phyloP scores from a whole-genome alignment of 1,284 basidiomycete species.

The Cryptococcus sp. region DNA sequence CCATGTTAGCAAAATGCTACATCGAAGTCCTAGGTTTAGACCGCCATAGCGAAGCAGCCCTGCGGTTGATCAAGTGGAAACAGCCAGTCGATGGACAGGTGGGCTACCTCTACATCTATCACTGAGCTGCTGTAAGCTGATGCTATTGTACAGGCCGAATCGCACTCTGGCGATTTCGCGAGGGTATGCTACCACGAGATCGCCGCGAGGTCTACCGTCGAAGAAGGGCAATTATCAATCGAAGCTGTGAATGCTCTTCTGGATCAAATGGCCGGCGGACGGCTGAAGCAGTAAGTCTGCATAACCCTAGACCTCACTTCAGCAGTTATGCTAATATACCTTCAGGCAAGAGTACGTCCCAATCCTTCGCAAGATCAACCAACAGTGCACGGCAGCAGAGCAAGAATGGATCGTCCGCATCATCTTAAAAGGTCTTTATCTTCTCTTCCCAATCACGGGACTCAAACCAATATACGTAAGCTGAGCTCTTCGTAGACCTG shows the following conservation, averaged over 20 bases:
- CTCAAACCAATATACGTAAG: no score
- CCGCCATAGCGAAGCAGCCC: conserved; percentile 72
- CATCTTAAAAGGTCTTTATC: conserved; percentile 73
- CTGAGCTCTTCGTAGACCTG: conserved; percentile 43
- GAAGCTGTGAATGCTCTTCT: conserved; percentile 77
- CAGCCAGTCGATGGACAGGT: conserved; percentile 59
- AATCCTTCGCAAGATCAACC: conserved; percentile 73
- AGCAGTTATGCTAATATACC: background rate
- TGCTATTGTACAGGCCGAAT: conserved; percentile 10
- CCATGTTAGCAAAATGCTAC: conserved; percentile 83
- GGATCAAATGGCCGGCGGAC: conserved; percentile 62
- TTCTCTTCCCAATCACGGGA: background rate
- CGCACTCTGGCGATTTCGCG: conserved; percentile 74
- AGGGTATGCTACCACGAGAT: conserved; percentile 81
- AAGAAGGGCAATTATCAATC: conserved; percentile 70
- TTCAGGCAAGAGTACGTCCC: conserved; percentile 71
- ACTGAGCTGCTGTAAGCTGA: background rate
- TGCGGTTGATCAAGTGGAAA: conserved; percentile 85
- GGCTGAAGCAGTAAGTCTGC: conserved; percentile 33
- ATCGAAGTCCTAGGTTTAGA: conserved; percentile 83
- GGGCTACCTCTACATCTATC: background rate
- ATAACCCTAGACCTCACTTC: background rate
- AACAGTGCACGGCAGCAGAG: conserved; percentile 73
- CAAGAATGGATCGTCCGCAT: conserved; percentile 91
- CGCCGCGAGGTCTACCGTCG: conserved; percentile 76